Evolutionary conservation across 2,329 filamentous ascomycete species (phyloP).

Genomic region (Pseudogymnoascus sp.): DNA sequence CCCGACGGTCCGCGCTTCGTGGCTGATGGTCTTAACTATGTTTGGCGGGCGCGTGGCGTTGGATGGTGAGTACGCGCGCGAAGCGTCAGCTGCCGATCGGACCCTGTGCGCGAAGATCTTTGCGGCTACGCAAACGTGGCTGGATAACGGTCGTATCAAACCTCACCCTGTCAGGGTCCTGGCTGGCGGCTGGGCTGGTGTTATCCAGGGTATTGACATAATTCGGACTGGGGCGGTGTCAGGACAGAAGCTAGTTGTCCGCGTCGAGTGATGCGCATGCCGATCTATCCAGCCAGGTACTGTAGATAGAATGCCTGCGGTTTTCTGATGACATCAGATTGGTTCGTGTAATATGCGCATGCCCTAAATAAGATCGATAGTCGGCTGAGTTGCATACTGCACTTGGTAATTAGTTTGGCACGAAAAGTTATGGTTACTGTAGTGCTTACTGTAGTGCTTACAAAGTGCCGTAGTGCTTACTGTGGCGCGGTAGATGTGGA

Average conservation of each 20-base stretch:
- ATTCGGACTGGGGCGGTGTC: slow-evolving; percentile 11
- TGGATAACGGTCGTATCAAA: slow-evolving; percentile 30
- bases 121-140: slow-evolving; percentile 20
- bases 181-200: slow-evolving; percentile 10
- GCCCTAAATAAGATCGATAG: background rate
- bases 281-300: background rate
- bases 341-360: background rate
- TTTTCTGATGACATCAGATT: background rate
- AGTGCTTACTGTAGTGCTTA: background rate
- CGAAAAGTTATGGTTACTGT: background rate
- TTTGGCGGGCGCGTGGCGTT: slow-evolving; percentile 23
- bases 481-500: background rate
- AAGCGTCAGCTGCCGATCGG: slow-evolving; percentile 14
- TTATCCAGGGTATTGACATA: slow-evolving; percentile 16
- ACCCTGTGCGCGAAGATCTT: slow-evolving; percentile 12
- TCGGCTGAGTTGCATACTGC: background rate
- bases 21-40: slow-evolving; percentile 25
- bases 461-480: background rate
- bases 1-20: slow-evolving; percentile 22
- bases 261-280: background rate
- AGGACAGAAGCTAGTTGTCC: slow-evolving; percentile 19
- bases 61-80: slow-evolving; percentile 20
- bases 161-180: slow-evolving; percentile 20
- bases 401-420: background rate
- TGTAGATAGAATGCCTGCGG: background rate